phyloP scores from a whole-genome alignment of 495 filamentous ascomycete species.

The Talaromyces borbonicus region DNA sequence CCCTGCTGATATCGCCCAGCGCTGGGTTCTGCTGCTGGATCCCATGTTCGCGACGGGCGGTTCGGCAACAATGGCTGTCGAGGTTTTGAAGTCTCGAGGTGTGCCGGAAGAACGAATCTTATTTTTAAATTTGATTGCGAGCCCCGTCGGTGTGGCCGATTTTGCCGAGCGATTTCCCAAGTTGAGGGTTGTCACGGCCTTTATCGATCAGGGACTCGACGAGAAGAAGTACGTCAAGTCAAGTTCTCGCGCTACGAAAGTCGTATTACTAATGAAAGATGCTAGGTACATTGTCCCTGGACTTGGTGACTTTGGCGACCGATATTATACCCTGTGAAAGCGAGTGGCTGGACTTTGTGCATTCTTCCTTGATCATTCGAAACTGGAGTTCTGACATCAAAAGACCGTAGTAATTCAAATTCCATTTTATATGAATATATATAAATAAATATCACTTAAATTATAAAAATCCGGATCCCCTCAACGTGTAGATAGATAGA shows the following conservation, averaged over 20 bases:
- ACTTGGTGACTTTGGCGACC: conserved; percentile 91
- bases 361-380: not conserved
- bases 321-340: conserved; percentile 96
- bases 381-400: not conserved
- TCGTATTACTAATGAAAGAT: conserved; percentile 14
- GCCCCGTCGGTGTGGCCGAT: conserved; percentile 78
- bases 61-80: conserved; percentile 92
- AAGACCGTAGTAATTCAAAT: not conserved
- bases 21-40: conserved; percentile 93
- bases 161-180: conserved; percentile 92
- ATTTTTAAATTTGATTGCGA: conserved; percentile 93
- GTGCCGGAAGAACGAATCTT: conserved; percentile 92
- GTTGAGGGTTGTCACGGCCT: conserved; percentile 88
- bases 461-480: too few relatives aligned
- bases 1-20: conserved; percentile 79
- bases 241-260: not conserved
- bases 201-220: conserved; percentile 88
- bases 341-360: conserved; percentile 6
- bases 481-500: too few relatives aligned
- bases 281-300: conserved; percentile 90
- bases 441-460: not conserved
- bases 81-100: conserved; percentile 76
- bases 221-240: conserved; percentile 88
- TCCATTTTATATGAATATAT: not conserved
- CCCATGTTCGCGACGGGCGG: conserved; percentile 98